Conservation (phyloP, 192 early-diverging fungal species). For the Linnemannia hyalina region DNA sequence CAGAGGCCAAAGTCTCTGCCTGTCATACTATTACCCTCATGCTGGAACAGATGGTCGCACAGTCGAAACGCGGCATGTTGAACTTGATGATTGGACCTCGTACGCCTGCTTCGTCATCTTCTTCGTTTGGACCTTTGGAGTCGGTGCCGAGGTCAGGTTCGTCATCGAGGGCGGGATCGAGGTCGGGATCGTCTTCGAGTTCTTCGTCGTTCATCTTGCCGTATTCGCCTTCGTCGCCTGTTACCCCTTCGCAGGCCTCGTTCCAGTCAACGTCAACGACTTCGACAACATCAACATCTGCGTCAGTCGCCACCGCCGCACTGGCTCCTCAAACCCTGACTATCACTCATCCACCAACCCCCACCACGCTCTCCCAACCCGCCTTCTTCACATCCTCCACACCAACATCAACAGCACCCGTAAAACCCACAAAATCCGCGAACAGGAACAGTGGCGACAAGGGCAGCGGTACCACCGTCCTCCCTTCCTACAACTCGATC, state of each 20-base stretch:
- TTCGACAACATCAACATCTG: background rate
- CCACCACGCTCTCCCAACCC: background rate
- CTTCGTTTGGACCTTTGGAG: background rate
- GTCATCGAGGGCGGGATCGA: background rate
- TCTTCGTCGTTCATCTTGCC: background rate
- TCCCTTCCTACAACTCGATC: too few relatives aligned
- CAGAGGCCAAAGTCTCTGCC: conserved; percentile 49
- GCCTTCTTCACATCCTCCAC: background rate
- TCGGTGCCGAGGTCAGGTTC: background rate
- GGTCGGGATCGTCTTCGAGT: background rate
- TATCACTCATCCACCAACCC: background rate
- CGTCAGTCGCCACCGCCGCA: background rate
- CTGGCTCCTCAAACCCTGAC: too few relatives aligned
- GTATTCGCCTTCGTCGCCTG: background rate
- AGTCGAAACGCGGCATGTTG: conserved; percentile 23
- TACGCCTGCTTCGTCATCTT: too few relatives aligned
- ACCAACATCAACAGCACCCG: background rate
- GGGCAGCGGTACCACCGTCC: too few relatives aligned
- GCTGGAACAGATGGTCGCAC: conserved; percentile 14
- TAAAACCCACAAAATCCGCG: background rate
- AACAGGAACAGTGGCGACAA: background rate
- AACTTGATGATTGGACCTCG: conserved; percentile 13
- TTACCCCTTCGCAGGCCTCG: background rate
- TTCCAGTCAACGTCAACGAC: background rate
- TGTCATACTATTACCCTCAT: conserved; percentile 33